These are phyloP conservation scores for Quercus wislizeni DNA, from an alignment of 306 rosid species.

Conservation along the genomic window DNA sequence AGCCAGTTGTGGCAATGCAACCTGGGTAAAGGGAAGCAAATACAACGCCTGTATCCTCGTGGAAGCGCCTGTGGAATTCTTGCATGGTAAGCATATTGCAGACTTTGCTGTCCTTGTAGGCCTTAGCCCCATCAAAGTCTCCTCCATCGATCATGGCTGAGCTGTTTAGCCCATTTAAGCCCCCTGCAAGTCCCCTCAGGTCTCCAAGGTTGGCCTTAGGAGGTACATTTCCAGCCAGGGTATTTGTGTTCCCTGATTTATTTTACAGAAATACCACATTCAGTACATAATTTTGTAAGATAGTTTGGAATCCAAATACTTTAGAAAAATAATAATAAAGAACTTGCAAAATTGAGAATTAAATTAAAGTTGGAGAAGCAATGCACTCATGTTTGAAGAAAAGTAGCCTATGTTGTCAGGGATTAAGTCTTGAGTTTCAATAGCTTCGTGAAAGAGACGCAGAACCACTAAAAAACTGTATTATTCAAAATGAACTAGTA, in stretches of 20 bases:
- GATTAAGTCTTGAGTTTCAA: background rate
- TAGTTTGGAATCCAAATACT: background rate
- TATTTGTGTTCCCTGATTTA: slow-evolving; percentile 84
- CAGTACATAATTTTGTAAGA: background rate
- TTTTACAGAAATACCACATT: slow-evolving; percentile 20
- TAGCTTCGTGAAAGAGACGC: background rate
- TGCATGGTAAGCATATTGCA: slow-evolving; percentile 99
- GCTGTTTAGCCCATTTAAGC: slow-evolving; percentile 78
- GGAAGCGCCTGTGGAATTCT: slow-evolving; percentile 79
- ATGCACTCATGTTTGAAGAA: no score
- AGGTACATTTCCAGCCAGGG: slow-evolving; percentile 99
- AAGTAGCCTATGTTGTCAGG: no score
- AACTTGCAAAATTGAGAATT: no score
- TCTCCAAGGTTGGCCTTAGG: slow-evolving; percentile 99
- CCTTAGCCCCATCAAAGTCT: slow-evolving; percentile 95
- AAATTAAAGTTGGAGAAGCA: no score
- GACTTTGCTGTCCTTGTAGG: slow-evolving; percentile 98
- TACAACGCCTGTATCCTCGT: slow-evolving; percentile 89
- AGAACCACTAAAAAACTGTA: background rate
- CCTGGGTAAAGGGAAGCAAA: slow-evolving; percentile 96
- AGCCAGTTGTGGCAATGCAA: slow-evolving; percentile 96
- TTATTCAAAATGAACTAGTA: slow-evolving; percentile 9
- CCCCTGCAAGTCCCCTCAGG: slow-evolving; percentile 89
- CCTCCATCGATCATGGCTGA: slow-evolving; percentile 96
- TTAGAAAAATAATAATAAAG: no score